A percentile compares a stretch with the other conserved stretches of the same genome.
phyloP scores from a whole-genome alignment of 305 asterid species.

The Nicotiana rustica region DNA sequence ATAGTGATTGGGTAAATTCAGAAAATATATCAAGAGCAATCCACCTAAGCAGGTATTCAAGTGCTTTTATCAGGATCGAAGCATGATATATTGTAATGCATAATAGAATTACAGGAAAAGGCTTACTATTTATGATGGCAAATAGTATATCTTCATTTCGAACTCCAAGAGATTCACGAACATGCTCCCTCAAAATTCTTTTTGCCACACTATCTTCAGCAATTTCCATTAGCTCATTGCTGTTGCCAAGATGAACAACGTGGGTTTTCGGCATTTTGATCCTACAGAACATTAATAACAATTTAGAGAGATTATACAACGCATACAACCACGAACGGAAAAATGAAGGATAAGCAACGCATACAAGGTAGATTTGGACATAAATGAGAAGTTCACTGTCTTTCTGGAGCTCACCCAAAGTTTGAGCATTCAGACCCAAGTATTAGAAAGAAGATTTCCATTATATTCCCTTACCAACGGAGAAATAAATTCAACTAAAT shows the following conservation, averaged over 20 bases:
- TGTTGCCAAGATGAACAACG: constrained; percentile 98
- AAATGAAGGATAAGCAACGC: background rate
- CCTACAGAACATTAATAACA: constrained; percentile 51
- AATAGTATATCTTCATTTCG: constrained; percentile 84
- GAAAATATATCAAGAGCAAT: constrained; percentile 15
- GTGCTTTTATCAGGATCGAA: background rate
- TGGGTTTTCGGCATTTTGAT: constrained; percentile 92
- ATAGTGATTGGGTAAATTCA: background rate
- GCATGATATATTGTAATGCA: constrained; percentile 29
- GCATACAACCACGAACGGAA: background rate
- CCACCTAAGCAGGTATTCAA: constrained; percentile 17
- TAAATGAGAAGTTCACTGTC: constrained; percentile 5
- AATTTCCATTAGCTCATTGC: constrained; percentile 87
- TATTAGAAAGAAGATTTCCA: constrained; percentile 13
- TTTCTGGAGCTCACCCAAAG: constrained; percentile 19
- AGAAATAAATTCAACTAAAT: background rate
- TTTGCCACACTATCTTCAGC: constrained; percentile 85
- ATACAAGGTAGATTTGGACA: constrained; percentile 6
- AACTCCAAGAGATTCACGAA: constrained; percentile 88
- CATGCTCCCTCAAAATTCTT: constrained; percentile 85
- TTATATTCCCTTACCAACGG: background rate
- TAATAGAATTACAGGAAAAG: constrained; percentile 37
- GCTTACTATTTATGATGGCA: constrained; percentile 90
- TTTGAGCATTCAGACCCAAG: constrained; percentile 24
- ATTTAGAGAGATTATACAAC: background rate